Conservation (phyloP, 2,329 filamentous ascomycete genomes). For the Aspergillus glaucus region DNA sequence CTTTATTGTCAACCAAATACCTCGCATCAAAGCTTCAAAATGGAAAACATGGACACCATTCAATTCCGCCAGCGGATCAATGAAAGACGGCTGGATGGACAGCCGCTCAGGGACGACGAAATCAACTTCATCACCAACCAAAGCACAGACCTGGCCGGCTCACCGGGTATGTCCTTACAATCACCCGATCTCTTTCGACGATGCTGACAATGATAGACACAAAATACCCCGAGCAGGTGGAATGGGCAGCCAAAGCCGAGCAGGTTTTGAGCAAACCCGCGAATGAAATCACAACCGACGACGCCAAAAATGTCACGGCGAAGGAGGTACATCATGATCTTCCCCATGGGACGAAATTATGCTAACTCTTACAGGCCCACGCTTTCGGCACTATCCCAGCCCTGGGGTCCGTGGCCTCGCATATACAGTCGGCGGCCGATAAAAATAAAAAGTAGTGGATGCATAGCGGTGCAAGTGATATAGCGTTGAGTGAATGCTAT, state of each 20-base stretch:
- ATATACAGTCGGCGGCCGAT: conserved; percentile 11
- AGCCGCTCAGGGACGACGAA: conserved; percentile 11
- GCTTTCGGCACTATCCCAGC: conserved; percentile 11
- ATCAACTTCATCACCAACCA: conserved; percentile 8
- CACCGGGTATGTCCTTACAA: background rate
- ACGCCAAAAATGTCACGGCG: conserved; percentile 6
- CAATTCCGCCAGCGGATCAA: conserved; percentile 7
- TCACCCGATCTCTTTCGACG: background rate
- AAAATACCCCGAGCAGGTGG: conserved; percentile 4
- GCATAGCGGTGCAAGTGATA: background rate
- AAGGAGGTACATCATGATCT: conserved; percentile 6
- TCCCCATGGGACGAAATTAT: background rate
- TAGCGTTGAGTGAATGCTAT: background rate
- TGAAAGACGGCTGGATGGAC: conserved; percentile 2
- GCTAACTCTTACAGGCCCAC: conserved; percentile 3
- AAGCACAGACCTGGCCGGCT: conserved; percentile 8
- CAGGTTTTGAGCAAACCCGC: conserved; percentile 9
- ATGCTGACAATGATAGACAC: background rate
- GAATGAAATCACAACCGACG: conserved; percentile 5
- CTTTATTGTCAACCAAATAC: background rate
- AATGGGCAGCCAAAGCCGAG: conserved; percentile 7
- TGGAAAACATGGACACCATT: conserved; percentile 6
- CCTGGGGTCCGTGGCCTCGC: conserved; percentile 12
- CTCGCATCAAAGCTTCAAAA: background rate
- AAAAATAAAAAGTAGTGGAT: conserved; percentile 6